A percentile compares a stretch with the other conserved stretches of the same genome.
Evolutionary conservation across 2,329 filamentous ascomycete species (phyloP).

Genomic region (Arthroderma uncinatum): DNA sequence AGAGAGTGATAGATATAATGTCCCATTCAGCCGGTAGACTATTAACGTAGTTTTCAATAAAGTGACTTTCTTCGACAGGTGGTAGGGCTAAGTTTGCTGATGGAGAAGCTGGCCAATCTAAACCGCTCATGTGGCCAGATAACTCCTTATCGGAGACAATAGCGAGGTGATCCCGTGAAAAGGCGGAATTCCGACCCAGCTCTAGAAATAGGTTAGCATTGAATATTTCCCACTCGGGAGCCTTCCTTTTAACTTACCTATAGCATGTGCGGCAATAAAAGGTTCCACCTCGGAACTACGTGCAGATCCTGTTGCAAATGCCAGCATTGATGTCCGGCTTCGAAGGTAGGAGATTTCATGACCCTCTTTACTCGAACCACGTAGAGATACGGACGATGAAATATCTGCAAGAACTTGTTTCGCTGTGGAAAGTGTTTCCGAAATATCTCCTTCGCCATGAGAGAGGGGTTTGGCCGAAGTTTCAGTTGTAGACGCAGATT

Average conservation of each 20-base stretch:
- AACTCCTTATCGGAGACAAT: slow-evolving; percentile 38
- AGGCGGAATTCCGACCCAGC: slow-evolving; percentile 33
- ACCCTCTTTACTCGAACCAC: slow-evolving; percentile 32
- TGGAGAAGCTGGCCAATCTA: slow-evolving; percentile 39
- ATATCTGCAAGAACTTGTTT: slow-evolving; percentile 25
- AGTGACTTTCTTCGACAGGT: slow-evolving; percentile 44
- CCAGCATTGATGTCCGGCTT: slow-evolving; percentile 34
- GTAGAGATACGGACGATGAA: slow-evolving; percentile 24
- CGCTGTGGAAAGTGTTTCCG: slow-evolving; percentile 28
- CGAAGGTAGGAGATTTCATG: slow-evolving; percentile 30
- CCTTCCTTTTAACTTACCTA: slow-evolving; percentile 22
- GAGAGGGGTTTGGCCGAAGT: slow-evolving; percentile 19
- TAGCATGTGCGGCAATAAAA: slow-evolving; percentile 26
- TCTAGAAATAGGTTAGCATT: slow-evolving; percentile 20
- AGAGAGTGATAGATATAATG: slow-evolving; percentile 73
- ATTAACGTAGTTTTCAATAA: slow-evolving; percentile 73
- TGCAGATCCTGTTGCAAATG: slow-evolving; percentile 30
- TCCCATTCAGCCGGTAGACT: slow-evolving; percentile 76
- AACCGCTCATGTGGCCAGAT: slow-evolving; percentile 33
- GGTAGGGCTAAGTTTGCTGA: slow-evolving; percentile 13
- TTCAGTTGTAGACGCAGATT: not conserved
- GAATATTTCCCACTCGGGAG: not conserved
- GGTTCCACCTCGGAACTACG: slow-evolving; percentile 15
- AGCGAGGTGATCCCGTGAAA: slow-evolving; percentile 29
- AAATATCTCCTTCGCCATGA: slow-evolving; percentile 27